phyloP scores from a whole-genome alignment of 371 early-diverging fungal species.

The Smittium mucronatum region DNA sequence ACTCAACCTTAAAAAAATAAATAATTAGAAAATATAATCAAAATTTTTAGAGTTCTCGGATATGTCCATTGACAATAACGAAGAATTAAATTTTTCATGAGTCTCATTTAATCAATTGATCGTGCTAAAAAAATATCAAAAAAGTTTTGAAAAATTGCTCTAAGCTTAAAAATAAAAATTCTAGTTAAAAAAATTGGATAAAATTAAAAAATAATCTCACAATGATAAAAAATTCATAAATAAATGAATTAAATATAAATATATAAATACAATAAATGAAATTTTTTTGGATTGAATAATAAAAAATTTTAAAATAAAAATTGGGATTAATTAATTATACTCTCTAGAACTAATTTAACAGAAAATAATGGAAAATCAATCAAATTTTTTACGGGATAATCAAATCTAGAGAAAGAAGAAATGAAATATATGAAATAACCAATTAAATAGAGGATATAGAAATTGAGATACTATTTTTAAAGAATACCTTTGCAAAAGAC shows the following conservation, averaged over 20 bases:
- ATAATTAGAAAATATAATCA: background rate
- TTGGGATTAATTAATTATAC: background rate
- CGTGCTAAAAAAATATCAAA: background rate
- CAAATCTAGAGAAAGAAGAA: background rate
- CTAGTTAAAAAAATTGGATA: background rate
- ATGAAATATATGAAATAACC: background rate
- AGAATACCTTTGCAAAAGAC: no score
- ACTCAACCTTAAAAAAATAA: background rate
- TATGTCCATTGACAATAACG: background rate
- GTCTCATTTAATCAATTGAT: background rate
- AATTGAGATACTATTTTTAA: no score
- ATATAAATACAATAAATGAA: background rate
- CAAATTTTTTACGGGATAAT: background rate
- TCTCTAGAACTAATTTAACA: background rate
- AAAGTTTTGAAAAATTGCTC: background rate
- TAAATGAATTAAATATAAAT: background rate
- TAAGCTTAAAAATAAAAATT: background rate
- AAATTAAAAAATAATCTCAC: background rate
- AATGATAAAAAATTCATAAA: background rate
- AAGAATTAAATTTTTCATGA: background rate
- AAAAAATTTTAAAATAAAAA: background rate
- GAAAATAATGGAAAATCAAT: background rate
- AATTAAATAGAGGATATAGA: background rate
- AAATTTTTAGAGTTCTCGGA: background rate
- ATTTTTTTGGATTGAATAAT: background rate